phyloP scores from a whole-genome alignment of 2,329 filamentous ascomycete species.

The Pyrenophora teres region DNA sequence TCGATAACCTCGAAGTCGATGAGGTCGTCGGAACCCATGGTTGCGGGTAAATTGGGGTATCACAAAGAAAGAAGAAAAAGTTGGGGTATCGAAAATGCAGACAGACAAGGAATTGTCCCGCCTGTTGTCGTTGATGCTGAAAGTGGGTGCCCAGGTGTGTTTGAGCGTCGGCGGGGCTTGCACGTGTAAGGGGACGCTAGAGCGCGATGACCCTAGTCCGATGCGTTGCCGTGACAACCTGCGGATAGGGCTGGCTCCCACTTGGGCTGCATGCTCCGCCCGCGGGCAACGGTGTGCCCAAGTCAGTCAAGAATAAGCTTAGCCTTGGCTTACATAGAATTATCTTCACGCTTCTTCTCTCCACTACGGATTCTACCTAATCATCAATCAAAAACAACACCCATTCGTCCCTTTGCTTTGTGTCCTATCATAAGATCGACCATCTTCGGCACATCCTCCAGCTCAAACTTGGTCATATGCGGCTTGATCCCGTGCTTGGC shows the following conservation, averaged over 20 bases:
- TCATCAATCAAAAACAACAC: constrained; percentile 38
- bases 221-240: constrained; percentile 26
- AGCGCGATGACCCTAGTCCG: constrained; percentile 21
- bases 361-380: background rate
- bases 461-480: constrained; percentile 33
- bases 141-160: constrained; percentile 11
- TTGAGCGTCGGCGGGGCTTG: constrained; percentile 23
- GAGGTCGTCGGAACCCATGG: constrained; percentile 54
- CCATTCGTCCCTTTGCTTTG: constrained; percentile 38
- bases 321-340: too few species aligned
- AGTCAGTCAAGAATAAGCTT: too few species aligned
- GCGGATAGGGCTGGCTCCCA: background rate
- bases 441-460: constrained; percentile 44
- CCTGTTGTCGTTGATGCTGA: constrained; percentile 26
- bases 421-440: constrained; percentile 42
- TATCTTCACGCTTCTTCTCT: too few species aligned
- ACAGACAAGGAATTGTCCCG: constrained; percentile 7
- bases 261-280: background rate
- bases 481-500: constrained; percentile 42
- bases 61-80: constrained; percentile 28
- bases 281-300: too few species aligned
- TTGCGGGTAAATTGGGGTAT: constrained; percentile 31
- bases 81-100: constrained; percentile 5
- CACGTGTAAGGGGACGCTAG: constrained; percentile 19
- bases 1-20: constrained; percentile 89